phyloP scores from a whole-genome alignment of 2,329 filamentous ascomycete species.

The Fusarium continuum region DNA sequence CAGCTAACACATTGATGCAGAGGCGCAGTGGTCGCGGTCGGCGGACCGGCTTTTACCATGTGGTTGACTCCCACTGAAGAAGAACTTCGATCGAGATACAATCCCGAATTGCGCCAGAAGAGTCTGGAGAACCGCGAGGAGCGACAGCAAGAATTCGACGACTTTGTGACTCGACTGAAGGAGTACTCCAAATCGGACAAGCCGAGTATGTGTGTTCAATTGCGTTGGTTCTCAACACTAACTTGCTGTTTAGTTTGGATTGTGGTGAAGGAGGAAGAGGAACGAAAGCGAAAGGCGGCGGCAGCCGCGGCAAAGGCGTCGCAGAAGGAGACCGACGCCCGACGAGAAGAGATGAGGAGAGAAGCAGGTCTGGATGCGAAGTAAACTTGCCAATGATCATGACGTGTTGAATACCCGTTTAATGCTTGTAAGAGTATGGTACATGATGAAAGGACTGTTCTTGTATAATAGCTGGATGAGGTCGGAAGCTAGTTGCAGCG shows the following conservation, averaged over 20 bases:
- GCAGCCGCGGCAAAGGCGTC: constrained; percentile 49
- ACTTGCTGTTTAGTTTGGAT: constrained; percentile 56
- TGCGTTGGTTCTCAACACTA: constrained; percentile 5
- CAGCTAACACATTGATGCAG: constrained; percentile 56
- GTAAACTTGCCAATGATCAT: constrained; percentile 15
- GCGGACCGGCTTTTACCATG: constrained; percentile 84
- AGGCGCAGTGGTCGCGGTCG: constrained; percentile 75
- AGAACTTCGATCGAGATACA: constrained; percentile 91
- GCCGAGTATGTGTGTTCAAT: constrained; percentile 70
- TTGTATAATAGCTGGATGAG: constrained; percentile 35
- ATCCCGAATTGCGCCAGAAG: constrained; percentile 90
- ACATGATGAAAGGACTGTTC: constrained; percentile 6
- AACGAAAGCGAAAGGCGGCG: constrained; percentile 52
- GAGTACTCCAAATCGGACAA: constrained; percentile 91
- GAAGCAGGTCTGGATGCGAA: constrained; percentile 57
- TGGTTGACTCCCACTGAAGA: constrained; percentile 87
- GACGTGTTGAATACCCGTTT: neutral
- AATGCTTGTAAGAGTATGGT: constrained; percentile 39
- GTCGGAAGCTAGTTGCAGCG: constrained; percentile 8
- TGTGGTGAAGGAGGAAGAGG: constrained; percentile 60
- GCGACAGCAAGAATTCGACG: constrained; percentile 85
- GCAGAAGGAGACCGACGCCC: constrained; percentile 54
- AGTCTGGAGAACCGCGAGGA: constrained; percentile 82
- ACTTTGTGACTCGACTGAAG: constrained; percentile 86
- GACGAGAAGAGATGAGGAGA: constrained; percentile 59